phyloP scores from a whole-genome alignment of 1,139 yeast species.

The Blastobotrys indianensis region DNA sequence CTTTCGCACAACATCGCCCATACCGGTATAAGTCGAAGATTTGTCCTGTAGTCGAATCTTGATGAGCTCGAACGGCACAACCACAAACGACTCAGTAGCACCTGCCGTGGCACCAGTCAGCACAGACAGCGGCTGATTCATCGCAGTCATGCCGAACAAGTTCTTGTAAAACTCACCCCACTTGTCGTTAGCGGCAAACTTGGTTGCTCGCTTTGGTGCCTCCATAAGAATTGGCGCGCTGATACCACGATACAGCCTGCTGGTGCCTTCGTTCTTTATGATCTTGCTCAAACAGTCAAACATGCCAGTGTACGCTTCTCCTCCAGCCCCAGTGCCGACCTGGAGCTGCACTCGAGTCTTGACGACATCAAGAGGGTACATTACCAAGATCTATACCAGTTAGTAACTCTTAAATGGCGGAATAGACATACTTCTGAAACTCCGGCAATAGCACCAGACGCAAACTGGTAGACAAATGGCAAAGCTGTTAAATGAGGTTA shows the following conservation, averaged over 20 bases:
- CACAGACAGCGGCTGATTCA: conserved; percentile 79
- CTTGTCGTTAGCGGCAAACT: conserved; percentile 96
- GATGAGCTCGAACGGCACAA: conserved; percentile 89
- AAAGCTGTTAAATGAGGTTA: conserved; percentile 39
- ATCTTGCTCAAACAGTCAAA: conserved; percentile 78
- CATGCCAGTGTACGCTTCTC: conserved; percentile 72
- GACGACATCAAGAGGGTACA: conserved; percentile 98
- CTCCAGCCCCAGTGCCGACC: conserved; percentile 47
- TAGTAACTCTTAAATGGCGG: too few relatives aligned
- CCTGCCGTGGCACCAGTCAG: conserved; percentile 98
- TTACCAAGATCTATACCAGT: conserved; percentile 66
- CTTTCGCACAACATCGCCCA: conserved; percentile 72
- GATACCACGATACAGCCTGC: conserved; percentile 85
- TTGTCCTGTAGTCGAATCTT: conserved; percentile 87
- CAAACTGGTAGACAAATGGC: conserved; percentile 87
- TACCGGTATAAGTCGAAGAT: conserved; percentile 75
- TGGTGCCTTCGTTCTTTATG: conserved; percentile 71
- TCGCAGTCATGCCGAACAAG: conserved; percentile 59
- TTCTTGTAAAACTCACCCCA: conserved; percentile 84
- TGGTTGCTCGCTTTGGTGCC: conserved; percentile 97
- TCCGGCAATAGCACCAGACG: conserved; percentile 96
- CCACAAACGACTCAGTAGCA: conserved; percentile 92
- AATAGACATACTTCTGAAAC: conserved; percentile 71
- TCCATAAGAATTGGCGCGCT: conserved; percentile 97
- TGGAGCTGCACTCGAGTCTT: conserved; percentile 95